Evolutionary conservation across 371 early-diverging fungal genomes (phyloP).

Genomic region (Batkoa obscura): DNA sequence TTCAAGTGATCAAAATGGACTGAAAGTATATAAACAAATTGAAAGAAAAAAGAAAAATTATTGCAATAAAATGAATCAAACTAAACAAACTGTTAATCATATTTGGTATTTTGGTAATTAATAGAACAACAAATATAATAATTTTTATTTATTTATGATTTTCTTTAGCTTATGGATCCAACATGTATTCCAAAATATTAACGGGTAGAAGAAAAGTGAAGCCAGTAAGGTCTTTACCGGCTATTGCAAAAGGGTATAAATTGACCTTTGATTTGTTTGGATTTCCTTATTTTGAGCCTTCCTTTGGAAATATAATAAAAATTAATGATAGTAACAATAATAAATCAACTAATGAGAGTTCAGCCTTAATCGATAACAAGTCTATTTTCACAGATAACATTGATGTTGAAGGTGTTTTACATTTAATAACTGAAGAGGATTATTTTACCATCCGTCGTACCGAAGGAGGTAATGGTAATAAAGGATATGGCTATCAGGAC

Average conservation of each 20-base stretch:
- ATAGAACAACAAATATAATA: not conserved
- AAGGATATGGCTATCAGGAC: not conserved
- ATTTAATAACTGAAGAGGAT: not conserved
- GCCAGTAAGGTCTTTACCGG: conserved; percentile 16
- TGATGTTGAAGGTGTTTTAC: not conserved
- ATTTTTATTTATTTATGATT: not conserved
- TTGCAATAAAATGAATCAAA: too few species aligned
- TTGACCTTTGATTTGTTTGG: conserved; percentile 24
- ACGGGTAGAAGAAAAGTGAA: conserved; percentile 22
- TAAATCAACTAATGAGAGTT: not conserved
- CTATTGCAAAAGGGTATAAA: conserved; percentile 19
- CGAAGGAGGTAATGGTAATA: not conserved
- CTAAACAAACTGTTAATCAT: too few species aligned
- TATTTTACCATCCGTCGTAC: not conserved
- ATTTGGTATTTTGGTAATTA: conserved; percentile 8
- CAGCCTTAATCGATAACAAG: too few species aligned
- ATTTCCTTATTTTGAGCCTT: conserved; percentile 23
- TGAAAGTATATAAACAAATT: too few species aligned
- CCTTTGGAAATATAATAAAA: conserved; percentile 12
- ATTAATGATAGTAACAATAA: not conserved
- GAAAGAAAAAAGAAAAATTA: too few species aligned
- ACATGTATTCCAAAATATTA: conserved; percentile 24
- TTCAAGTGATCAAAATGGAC: too few species aligned
- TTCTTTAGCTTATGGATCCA: conserved; percentile 21
- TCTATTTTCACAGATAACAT: not conserved